These are phyloP conservation scores for Leucaena leucocephala DNA, from an alignment of 306 rosid species.

Conservation along the genomic window DNA sequence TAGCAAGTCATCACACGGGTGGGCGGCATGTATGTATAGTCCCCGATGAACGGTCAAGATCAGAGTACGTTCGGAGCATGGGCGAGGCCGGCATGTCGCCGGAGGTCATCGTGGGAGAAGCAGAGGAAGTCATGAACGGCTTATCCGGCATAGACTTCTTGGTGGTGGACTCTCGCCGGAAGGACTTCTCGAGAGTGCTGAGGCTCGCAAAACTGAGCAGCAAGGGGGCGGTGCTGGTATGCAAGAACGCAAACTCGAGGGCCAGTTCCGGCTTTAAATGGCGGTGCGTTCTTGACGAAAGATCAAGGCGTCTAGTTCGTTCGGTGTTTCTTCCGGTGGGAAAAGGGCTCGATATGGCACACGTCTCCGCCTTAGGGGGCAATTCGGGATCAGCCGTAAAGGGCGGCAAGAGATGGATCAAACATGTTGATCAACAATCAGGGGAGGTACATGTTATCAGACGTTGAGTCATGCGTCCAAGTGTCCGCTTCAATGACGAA, in stretches of 20 bases:
- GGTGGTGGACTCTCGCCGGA: slow-evolving; percentile 71
- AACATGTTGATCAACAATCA: slow-evolving; percentile 77
- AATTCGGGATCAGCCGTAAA: slow-evolving; percentile 30
- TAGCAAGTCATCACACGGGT: slow-evolving; percentile 72
- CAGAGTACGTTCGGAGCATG: slow-evolving; percentile 63
- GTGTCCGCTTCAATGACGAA: background rate
- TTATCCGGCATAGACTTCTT: slow-evolving; percentile 68
- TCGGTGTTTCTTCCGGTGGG: slow-evolving; percentile 94
- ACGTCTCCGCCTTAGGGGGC: slow-evolving; percentile 56
- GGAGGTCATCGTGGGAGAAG: slow-evolving; percentile 72
- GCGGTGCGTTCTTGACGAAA: slow-evolving; percentile 57
- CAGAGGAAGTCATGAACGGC: slow-evolving; percentile 67
- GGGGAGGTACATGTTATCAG: slow-evolving; percentile 83
- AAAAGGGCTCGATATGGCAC: slow-evolving; percentile 79
- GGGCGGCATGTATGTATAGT: slow-evolving; percentile 87
- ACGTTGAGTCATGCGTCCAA: slow-evolving; percentile 33
- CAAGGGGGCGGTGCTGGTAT: slow-evolving; percentile 76
- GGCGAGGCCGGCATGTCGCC: slow-evolving; percentile 45
- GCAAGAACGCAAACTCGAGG: slow-evolving; percentile 71
- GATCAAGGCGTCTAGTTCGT: slow-evolving; percentile 61
- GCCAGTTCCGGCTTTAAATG: slow-evolving; percentile 55
- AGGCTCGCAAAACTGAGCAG: slow-evolving; percentile 69
- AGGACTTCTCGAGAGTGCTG: slow-evolving; percentile 56
- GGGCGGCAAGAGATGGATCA: slow-evolving; percentile 63
- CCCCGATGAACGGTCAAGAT: slow-evolving; percentile 68